Evolutionary conservation across 352 stramenopile species (phyloP).

Genomic region (Phytophthora europaea): DNA sequence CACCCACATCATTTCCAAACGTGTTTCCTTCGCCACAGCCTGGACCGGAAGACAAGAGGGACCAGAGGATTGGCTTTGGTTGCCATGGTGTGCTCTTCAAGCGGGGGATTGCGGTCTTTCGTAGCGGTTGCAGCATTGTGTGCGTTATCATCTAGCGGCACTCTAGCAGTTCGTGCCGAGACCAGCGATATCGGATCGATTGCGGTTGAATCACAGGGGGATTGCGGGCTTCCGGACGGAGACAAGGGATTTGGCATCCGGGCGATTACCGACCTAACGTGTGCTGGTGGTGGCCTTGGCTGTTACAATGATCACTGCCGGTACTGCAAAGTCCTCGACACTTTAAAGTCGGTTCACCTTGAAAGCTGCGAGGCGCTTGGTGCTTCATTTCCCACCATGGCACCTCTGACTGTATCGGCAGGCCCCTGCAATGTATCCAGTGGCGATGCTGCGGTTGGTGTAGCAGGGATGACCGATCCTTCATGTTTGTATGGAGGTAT

Average conservation of each 20-base stretch:
- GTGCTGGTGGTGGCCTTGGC: constrained; percentile 44
- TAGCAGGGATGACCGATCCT: constrained; percentile 41
- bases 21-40: constrained; percentile 14
- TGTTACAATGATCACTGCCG: constrained; percentile 57
- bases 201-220: background rate
- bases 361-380: constrained; percentile 30
- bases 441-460: constrained; percentile 42
- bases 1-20: constrained; percentile 26
- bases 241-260: constrained; percentile 48
- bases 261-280: constrained; percentile 35
- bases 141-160: constrained; percentile 5
- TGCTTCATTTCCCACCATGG: constrained; percentile 20
- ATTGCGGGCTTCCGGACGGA: constrained; percentile 35
- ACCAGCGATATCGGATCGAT: constrained; percentile 15
- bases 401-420: constrained; percentile 26
- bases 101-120: constrained; percentile 15
- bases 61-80: background rate
- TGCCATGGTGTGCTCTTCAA: constrained; percentile 17
- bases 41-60: background rate
- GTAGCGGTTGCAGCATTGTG: constrained; percentile 5
- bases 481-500: constrained; percentile 46
- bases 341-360: constrained; percentile 44
- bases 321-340: constrained; percentile 48
- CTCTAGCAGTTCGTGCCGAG: background rate
- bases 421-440: constrained; percentile 25